Evolutionary conservation across 1,139 yeast species (phyloP), one percentile per base, ranked within the genome.

Genomic region (Saccharomycopsis hybrid): DNA sequence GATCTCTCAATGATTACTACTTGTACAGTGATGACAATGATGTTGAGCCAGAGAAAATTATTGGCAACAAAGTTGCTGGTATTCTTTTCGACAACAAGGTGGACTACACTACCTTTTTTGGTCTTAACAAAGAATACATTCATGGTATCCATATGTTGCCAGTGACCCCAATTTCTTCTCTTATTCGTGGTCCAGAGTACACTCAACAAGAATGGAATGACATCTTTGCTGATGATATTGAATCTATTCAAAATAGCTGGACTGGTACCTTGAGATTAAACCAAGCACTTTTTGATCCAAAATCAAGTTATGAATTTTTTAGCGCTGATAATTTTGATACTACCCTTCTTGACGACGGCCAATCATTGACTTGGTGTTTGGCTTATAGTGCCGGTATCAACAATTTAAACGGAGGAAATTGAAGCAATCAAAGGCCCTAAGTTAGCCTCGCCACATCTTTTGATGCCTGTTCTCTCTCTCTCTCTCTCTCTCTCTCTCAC

Each of bases 101-200:
- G 48, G 88, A 82, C 56, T 86, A 81, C 68, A 83, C 89, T 18
- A 85, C 90, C 1, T 83, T 74, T 65, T 82, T 82, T 58, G 88
- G 89, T 1, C 66, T 71, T 56, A 72, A 74, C 53, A 62, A 66
- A 41, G 87, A 85, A 64, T 85, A 80, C 62, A 83, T 85, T 48
- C 92, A 85, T 59, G 94, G 94, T 42, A 84, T 85, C 56, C 92
- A 85, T 60, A 85, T 85, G 92, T 66, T 85, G 51, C 87, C 95
- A 27, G 67, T 81, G 50, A 82, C 90, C 0, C 87, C 92, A 1
- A 78, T 82, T 11, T 78, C 89, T 11, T 78, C 85, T 1, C 73
- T 72, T 51, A 71, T 85, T 44, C 72, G 94, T 60, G 69, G 70
- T n/a, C 72, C 83, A 0, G 63, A 68, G 1, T 85, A 73, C 60